These are phyloP conservation scores for Zizania palustris DNA, from an alignment of 202 grass and related monocot genomes.

Conservation along the genomic window DNA sequence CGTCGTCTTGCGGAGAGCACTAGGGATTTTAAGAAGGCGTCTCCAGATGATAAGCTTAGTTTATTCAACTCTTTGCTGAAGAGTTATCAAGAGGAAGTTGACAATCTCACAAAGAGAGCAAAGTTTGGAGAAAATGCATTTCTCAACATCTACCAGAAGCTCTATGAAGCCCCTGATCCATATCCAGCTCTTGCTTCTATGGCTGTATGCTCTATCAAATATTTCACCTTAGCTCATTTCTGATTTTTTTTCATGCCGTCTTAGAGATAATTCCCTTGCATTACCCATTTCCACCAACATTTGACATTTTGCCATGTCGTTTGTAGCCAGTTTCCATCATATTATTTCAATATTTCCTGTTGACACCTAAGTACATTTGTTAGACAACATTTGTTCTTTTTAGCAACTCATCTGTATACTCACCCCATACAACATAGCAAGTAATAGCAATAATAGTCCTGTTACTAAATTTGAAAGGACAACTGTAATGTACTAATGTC, in stretches of 20 bases:
- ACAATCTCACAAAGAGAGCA: constrained; percentile 99
- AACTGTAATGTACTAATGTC: constrained; percentile 19
- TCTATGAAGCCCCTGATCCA: constrained; percentile 99
- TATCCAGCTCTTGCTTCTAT: constrained; percentile 97
- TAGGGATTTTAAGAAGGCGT: constrained; percentile 96
- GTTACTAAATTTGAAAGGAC: constrained; percentile 24
- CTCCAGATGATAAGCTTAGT: constrained; percentile 82
- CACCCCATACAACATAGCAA: not conserved
- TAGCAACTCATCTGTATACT: not conserved
- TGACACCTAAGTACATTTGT: not conserved
- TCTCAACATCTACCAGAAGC: constrained; percentile 99
- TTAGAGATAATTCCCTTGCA: constrained; percentile 4
- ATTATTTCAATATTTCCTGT: constrained; percentile 12
- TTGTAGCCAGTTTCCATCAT: constrained; percentile 30
- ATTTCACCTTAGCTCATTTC: constrained; percentile 7
- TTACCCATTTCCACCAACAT: constrained; percentile 21
- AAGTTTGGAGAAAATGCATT: constrained; percentile 99
- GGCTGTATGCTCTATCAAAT: constrained; percentile 66
- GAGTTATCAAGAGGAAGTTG: constrained; percentile 98
- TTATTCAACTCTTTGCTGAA: constrained; percentile 96
- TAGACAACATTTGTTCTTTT: not conserved
- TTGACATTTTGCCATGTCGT: constrained; percentile 2
- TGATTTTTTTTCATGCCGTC: not conserved
- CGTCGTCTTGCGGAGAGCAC: constrained; percentile 95
- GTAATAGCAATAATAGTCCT: constrained; percentile 11